Percentiles rank a stretch among this genome's conserved stretches.
phyloP scores from a whole-genome alignment of 768 basidiomycete species.

The Zangia roseola region DNA sequence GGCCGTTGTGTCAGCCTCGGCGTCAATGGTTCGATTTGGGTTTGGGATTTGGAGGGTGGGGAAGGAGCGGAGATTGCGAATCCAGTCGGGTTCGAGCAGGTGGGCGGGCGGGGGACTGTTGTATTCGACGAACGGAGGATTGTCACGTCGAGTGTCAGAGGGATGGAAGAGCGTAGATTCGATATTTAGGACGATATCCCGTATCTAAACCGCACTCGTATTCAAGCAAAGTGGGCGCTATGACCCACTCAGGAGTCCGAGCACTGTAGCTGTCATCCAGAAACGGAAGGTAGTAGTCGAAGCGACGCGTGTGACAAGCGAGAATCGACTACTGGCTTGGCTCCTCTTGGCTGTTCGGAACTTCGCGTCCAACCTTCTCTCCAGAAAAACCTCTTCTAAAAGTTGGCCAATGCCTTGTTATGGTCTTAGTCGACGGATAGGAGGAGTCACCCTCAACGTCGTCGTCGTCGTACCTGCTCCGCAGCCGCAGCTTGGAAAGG shows the following conservation, averaged over 20 bases:
- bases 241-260: too few species aligned
- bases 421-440: neutral
- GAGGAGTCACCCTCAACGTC: neutral
- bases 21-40: slow-evolving; percentile 72
- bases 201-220: neutral
- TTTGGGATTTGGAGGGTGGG: slow-evolving; percentile 78
- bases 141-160: slow-evolving; percentile 42
- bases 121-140: slow-evolving; percentile 77
- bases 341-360: slow-evolving; percentile 18
- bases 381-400: neutral
- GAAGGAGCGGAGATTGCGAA: slow-evolving; percentile 36
- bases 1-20: slow-evolving; percentile 80
- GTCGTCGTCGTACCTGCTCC: too few species aligned
- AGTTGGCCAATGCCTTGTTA: neutral
- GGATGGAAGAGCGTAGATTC: slow-evolving; percentile 35
- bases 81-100: slow-evolving; percentile 31
- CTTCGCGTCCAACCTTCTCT: neutral
- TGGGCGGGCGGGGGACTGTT: slow-evolving; percentile 41
- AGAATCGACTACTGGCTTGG: slow-evolving; percentile 3
- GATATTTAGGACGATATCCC: slow-evolving; percentile 28
- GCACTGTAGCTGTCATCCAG: neutral
- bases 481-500: neutral
- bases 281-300: slow-evolving; percentile 18
- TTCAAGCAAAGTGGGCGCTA: neutral
- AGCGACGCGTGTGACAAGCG: neutral